Conservation (phyloP, 108 stramenopile genomes). For the Hondaea fermentalgiana region DNA sequence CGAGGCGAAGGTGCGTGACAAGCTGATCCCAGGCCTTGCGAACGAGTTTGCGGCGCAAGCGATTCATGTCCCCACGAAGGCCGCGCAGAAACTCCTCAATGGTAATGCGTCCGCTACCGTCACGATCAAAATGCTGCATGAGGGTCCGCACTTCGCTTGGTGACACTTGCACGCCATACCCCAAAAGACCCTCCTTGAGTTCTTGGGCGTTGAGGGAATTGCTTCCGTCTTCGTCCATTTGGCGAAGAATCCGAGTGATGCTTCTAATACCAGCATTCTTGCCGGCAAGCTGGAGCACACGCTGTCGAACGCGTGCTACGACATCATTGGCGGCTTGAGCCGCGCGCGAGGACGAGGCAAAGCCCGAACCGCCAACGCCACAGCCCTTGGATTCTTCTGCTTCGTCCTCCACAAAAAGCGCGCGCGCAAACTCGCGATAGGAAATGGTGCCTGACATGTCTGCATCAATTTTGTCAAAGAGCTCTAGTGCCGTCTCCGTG, state of each 20-base stretch:
- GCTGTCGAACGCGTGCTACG: not conserved
- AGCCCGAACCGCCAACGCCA: no score
- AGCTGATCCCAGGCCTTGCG: constrained; percentile 26
- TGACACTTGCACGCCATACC: not conserved
- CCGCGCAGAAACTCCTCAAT: constrained; percentile 30
- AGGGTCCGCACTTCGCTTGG: not conserved
- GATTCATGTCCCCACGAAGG: constrained; percentile 25
- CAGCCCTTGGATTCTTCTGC: not conserved
- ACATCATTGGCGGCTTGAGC: not conserved
- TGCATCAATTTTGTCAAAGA: constrained; percentile 18
- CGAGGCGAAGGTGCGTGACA: not conserved
- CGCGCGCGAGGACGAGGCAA: not conserved
- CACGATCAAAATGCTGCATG: constrained; percentile 17
- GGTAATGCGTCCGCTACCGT: constrained; percentile 7
- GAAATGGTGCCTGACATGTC: constrained; percentile 18
- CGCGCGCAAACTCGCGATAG: constrained; percentile 11
- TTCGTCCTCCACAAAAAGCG: not conserved
- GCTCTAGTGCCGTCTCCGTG: not conserved
- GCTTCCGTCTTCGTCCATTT: constrained; percentile 10
- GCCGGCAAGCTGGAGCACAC: not conserved
- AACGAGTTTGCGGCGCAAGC: constrained; percentile 5
- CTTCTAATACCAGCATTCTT: not conserved
- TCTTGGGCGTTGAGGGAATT: constrained; percentile 21
- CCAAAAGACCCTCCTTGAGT: not conserved
- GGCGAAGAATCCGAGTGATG: not conserved